Percentiles rank a stretch among this genome's conserved stretches.
phyloP scores from a whole-genome alignment of 306 rosid species.

The Lotus japonicus region DNA sequence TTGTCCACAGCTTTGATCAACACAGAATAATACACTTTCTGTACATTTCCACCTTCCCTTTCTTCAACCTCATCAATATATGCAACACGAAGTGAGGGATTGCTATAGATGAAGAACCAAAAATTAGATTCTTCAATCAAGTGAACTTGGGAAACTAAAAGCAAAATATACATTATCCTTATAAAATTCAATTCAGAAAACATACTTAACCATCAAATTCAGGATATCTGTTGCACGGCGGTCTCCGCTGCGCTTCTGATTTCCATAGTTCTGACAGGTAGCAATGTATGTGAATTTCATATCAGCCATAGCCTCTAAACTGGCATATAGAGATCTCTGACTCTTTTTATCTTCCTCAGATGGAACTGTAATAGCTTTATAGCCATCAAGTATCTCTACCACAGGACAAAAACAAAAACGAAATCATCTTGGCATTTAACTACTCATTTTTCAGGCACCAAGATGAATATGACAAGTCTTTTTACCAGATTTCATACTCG shows the following conservation, averaged over 20 bases:
- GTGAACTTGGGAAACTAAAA: conserved; percentile 13
- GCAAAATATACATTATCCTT: conserved; percentile 6
- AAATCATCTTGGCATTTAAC: conserved; percentile 19
- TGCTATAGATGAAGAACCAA: conserved; percentile 37
- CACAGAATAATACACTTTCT: conserved; percentile 94
- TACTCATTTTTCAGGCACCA: neutral
- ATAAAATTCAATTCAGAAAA: conserved; percentile 18
- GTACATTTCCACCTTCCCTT: conserved; percentile 63
- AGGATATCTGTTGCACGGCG: conserved; percentile 97
- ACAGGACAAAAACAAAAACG: conserved; percentile 8
- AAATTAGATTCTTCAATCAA: conserved; percentile 25
- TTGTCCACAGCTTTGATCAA: conserved; percentile 82
- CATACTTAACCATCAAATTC: conserved; percentile 98
- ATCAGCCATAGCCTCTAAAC: conserved; percentile 92
- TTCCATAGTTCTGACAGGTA: conserved; percentile 96
- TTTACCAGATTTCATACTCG: neutral
- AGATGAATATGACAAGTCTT: conserved; percentile 7
- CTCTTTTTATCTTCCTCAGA: conserved; percentile 74
- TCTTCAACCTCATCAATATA: conserved; percentile 98
- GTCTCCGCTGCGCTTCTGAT: conserved; percentile 91
- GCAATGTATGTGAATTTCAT: conserved; percentile 94
- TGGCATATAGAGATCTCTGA: conserved; percentile 80
- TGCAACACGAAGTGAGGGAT: conserved; percentile 97
- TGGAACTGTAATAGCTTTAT: conserved; percentile 79
- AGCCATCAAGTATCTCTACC: conserved; percentile 86